phyloP scores from a whole-genome alignment of 306 rosid genomes.

The Coriaria nepalensis region DNA sequence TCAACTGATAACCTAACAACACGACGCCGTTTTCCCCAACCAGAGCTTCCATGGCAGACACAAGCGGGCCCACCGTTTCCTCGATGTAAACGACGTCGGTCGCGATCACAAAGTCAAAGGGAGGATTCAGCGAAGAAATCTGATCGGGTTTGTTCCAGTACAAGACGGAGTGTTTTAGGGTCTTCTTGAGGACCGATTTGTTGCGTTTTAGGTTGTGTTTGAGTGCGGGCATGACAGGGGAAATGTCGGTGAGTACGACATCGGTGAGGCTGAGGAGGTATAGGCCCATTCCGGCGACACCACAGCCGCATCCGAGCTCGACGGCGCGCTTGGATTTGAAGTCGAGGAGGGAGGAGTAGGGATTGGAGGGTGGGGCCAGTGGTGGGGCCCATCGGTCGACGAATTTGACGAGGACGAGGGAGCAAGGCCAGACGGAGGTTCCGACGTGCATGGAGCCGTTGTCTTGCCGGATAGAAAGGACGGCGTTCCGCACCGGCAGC shows the following conservation, averaged over 20 bases:
- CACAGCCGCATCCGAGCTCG: slow-evolving; percentile 83
- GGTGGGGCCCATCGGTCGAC: slow-evolving; percentile 60
- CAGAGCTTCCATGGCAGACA: slow-evolving; percentile 53
- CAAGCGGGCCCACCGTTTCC: slow-evolving; percentile 44
- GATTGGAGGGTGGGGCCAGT: slow-evolving; percentile 22
- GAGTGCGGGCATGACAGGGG: slow-evolving; percentile 86
- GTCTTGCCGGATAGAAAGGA: slow-evolving; percentile 70
- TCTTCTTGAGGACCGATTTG: slow-evolving; percentile 48
- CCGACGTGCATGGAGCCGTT: slow-evolving; percentile 85
- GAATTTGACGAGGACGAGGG: slow-evolving; percentile 84
- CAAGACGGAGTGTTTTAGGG: slow-evolving; percentile 52
- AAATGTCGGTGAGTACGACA: slow-evolving; percentile 61
- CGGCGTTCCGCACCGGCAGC: slow-evolving; percentile 47
- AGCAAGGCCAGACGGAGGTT: slow-evolving; percentile 94
- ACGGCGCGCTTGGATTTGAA: slow-evolving; percentile 65
- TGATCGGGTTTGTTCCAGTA: slow-evolving; percentile 67
- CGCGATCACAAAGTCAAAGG: slow-evolving; percentile 50
- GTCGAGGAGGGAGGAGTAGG: slow-evolving; percentile 49
- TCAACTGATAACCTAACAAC: slow-evolving; percentile 66
- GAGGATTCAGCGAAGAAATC: slow-evolving; percentile 43
- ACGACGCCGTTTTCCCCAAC: slow-evolving; percentile 47
- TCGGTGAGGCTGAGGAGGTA: slow-evolving; percentile 66
- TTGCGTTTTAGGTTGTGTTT: slow-evolving; percentile 64
- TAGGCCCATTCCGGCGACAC: slow-evolving; percentile 83
- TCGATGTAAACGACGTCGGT: slow-evolving; percentile 80